These are phyloP conservation scores for Bothriochloa decipiens DNA, from an alignment of 176 grass and related monocot species.

Conservation along the genomic window DNA sequence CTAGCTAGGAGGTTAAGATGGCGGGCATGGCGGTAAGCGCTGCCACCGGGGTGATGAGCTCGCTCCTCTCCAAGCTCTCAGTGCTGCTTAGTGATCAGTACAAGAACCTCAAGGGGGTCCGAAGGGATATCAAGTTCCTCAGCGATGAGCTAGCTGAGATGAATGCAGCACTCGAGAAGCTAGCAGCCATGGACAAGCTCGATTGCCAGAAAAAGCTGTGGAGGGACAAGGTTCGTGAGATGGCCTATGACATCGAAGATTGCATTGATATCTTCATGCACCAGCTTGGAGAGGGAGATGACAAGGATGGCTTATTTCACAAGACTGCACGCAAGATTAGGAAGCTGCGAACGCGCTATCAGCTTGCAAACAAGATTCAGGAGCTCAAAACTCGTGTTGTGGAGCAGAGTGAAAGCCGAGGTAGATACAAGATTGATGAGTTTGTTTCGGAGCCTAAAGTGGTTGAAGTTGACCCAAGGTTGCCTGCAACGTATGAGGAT, in stretches of 20 bases:
- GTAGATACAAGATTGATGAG: neutral
- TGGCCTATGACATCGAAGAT: conserved; percentile 22
- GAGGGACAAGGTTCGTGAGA: conserved; percentile 1
- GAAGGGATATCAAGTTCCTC: neutral
- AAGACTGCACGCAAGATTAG: neutral
- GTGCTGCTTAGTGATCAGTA: neutral
- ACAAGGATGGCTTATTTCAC: neutral
- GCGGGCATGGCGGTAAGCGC: neutral
- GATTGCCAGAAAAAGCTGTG: neutral
- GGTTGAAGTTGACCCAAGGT: neutral
- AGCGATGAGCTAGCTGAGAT: neutral
- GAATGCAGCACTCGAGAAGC: neutral
- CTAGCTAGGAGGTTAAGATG: neutral
- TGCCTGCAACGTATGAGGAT: neutral
- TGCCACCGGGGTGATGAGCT: neutral
- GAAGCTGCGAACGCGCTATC: neutral
- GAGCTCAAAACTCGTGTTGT: neutral
- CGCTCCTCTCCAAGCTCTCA: neutral
- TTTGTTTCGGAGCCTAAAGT: neutral
- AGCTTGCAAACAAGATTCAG: neutral
- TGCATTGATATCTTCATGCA: conserved; percentile 8
- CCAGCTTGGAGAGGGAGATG: neutral
- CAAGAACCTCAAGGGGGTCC: neutral
- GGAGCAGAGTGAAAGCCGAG: neutral
- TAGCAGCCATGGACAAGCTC: neutral